Base-by-base conservation (phyloP, 139 green algal species). In the Chlamydomonas sp. region DNA sequence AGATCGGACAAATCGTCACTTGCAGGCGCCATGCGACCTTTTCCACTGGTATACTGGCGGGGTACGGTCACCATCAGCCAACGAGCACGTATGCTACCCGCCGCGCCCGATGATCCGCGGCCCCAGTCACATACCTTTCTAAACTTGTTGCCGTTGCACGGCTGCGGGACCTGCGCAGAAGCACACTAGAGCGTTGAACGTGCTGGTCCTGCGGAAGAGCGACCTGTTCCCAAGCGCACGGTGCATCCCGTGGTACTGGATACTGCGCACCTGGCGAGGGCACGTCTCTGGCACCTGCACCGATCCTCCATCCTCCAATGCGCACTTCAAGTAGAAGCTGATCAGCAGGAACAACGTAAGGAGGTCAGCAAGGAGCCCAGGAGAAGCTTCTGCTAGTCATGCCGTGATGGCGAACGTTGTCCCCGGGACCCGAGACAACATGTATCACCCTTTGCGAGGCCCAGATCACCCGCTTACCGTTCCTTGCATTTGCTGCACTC, bases 131-230 rank as follows among this genome's bases (percentile, higher is more conserved):
- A 74, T 59, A 96, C 83, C 16, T 85, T 86, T 59, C 72, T 90
- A 74, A 98, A 98, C 61, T 91, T 94, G 69, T 49, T 93, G 61
- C 91, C 89, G 0, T 73, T 83, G 87, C 96, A 98, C 0, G 88
- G 90, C 58, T 83, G 62, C 31, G 31, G 31, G 31, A 49, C 31
- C 31, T 49, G 31, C 31, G 31, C 31, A 49, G 31, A 49, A 49
- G 31, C 31, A 49, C 31, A 49, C 31, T 49, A 49, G 31, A 49
- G 31, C 31, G 31, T 49, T 49, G 31, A 49, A 49, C 31, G 31
- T 49, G 31, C 31, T 49, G 31, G 31, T 49, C 31, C 31, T 49
- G 31, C 31, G 31, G 31, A 49, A 49, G 31, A 49, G 31, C 31
- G 31, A 49, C 73, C 12, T 16, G 20, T 31, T 7, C n/a, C 12